Base-by-base conservation (phyloP, 2,329 filamentous ascomycete species). In the Chrysosphaeria jannelii region DNA sequence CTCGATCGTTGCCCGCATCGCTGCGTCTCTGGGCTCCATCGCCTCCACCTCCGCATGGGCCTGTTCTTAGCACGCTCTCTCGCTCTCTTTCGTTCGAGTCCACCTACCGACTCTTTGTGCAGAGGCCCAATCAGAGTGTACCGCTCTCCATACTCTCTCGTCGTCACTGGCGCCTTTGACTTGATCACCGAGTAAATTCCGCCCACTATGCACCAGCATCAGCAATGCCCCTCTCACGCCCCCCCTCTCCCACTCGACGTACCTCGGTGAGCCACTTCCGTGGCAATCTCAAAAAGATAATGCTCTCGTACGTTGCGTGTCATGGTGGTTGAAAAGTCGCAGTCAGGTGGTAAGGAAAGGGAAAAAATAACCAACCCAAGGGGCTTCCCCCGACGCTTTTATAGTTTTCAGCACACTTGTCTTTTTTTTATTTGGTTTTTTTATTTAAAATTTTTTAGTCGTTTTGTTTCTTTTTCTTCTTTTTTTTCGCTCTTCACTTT, bases 131-230 rank as follows among this genome's bases (percentile, higher is more conserved):
- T 79, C 33, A 93, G 60, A 14, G 76, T 89, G 47, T 97, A 97
- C 34, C 76, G 65, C 29, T 90, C 78, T 46, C 85, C 85, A 85
- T 93, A 97, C 47, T 97, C 85, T 30, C 78, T 78, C 1, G 81
- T 91, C 20, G 85, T 93, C 30, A 93, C 85, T 23, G 85, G 81
- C 18, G 85, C 81, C 48, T 97, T 97, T 30, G 85, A 97, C 48
- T 97, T 97, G 48, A 97, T 67, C 33, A 97, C 85, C 10, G 81
- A 93, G 55, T 97, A 97, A 49, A 97, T 97, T 37, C 85, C 85
- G 40, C 85, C 85, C 30, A 97, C 85, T 88, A 27, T 7, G 3
- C 13, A 14, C 10, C 12, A 23, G n/a, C n/a, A n/a, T 18, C n/a
- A 18, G 16, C 16, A 18, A 18, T n/a, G n/a, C n/a, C n/a, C n/a